Conservation (phyloP, 176 grass and related monocot species). For the Cenchrus americanus region DNA sequence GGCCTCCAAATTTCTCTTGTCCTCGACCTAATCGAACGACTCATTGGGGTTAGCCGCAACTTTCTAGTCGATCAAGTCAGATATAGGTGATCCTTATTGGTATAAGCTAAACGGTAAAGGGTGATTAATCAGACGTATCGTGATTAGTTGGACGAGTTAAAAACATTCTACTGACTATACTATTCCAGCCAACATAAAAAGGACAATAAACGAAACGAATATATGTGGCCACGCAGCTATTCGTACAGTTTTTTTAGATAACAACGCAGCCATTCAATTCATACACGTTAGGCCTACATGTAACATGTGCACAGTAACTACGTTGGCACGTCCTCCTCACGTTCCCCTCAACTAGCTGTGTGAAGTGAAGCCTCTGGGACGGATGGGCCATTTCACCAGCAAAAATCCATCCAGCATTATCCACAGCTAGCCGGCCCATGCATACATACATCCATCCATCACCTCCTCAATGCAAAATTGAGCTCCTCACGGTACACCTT, state of each 20-base stretch:
- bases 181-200: background rate
- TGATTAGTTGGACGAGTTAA: no score
- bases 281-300: no score
- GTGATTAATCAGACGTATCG: no score
- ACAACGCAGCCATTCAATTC: no score
- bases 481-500: constrained; percentile 15
- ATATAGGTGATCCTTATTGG: no score
- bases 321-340: background rate
- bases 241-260: no score
- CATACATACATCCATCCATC: background rate
- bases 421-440: background rate
- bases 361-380: background rate
- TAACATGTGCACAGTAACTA: background rate
- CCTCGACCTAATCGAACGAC: no score
- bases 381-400: background rate
- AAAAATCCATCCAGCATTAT: constrained; percentile 5
- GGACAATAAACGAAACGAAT: background rate
- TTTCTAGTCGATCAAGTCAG: no score
- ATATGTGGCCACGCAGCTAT: background rate
- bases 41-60: no score
- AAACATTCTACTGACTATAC: no score
- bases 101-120: no score
- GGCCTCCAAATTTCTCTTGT: no score
- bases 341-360: constrained; percentile 5
- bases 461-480: constrained; percentile 11